Base-by-base conservation (phyloP, 371 early-diverging fungal species). In the Parasitella parasitica region DNA sequence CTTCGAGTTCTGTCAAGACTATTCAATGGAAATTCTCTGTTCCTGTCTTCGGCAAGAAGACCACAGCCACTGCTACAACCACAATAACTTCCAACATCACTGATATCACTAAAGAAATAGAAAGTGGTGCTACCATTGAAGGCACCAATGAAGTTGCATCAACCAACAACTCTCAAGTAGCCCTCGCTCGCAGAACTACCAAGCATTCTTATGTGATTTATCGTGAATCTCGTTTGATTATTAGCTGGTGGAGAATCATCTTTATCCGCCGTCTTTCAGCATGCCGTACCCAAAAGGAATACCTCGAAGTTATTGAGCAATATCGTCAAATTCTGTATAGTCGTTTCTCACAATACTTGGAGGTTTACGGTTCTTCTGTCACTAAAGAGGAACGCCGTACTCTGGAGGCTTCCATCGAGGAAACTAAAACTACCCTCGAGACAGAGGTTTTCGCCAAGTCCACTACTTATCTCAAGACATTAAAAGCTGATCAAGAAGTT, bases 21-120 rank as follows among this genome's bases (percentile, higher is more conserved):
- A 60, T 76, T 28, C 66, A 66, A 36, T 80, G 80, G 80, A 74
- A 66, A 37, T 76, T 80, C 63, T 66, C 73, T 52, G 50, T 59
- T 6, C 80, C 80, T 27, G 57, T 77, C 11, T 80, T 80, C 56
- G 73, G 73, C 27, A 76, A 75, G 61, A 59, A 52, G 46, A 53
- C 64, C 4, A 32, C 58, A 16, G 37, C 54, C 0, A 39, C 59
- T n/a, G 9, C 41, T 6, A 58, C 30, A 13, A 41, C 32, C 2
- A 22, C 30, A 13, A 41, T 28, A 2, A 22, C 36, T 3, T 35
- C 54, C 12, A 34, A 52, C 22, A 34, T 51, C 20, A 34, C 32
- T 41, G 63, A 57, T 7, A 51, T 65, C 27, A 66, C 74, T 24
- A 35, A 64, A 11, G 70, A 57, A 28, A 57, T 69, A 18, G 70